Evolutionary conservation across 2,329 filamentous ascomycete genomes (phyloP).

Genomic region (Pyrenophora teres): DNA sequence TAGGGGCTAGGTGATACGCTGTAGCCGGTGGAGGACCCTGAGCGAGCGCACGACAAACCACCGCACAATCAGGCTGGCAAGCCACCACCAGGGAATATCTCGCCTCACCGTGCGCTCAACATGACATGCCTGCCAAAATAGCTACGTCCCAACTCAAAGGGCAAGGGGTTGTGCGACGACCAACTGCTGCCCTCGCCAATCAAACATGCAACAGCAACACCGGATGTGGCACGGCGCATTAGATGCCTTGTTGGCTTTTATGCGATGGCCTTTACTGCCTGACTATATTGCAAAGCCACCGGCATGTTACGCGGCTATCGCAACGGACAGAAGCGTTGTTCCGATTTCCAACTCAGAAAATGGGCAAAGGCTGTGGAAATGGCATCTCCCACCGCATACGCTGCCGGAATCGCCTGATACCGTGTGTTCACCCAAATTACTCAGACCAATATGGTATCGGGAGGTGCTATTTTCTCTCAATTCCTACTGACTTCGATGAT

Average conservation of each 20-base stretch:
- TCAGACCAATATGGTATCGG: neutral
- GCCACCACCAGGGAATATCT: neutral
- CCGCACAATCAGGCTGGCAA: neutral
- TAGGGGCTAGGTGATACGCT: neutral
- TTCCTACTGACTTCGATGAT: neutral
- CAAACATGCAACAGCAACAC: constrained; percentile 1
- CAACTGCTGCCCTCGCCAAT: constrained; percentile 1
- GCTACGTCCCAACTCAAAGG: constrained; percentile 1
- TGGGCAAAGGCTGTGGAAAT: constrained; percentile 1
- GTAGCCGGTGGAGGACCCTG: neutral
- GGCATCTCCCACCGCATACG: neutral
- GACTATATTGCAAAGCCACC: neutral
- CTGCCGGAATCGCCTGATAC: neutral
- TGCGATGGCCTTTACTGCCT: constrained; percentile 4
- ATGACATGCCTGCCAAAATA: neutral
- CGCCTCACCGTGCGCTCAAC: neutral
- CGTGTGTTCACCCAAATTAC: neutral
- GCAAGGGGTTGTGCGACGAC: constrained; percentile 5
- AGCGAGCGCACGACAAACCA: neutral
- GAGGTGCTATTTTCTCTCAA: neutral
- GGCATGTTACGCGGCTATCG: neutral
- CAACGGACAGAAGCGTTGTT: neutral
- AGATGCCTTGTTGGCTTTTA: constrained; percentile 2
- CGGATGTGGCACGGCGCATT: constrained; percentile 4
- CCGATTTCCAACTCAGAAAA: neutral